Percentiles rank a stretch among this genome's conserved stretches.
Conservation (phyloP, 176 grass and related monocot species). For the Rhynchospora pubera region DNA sequence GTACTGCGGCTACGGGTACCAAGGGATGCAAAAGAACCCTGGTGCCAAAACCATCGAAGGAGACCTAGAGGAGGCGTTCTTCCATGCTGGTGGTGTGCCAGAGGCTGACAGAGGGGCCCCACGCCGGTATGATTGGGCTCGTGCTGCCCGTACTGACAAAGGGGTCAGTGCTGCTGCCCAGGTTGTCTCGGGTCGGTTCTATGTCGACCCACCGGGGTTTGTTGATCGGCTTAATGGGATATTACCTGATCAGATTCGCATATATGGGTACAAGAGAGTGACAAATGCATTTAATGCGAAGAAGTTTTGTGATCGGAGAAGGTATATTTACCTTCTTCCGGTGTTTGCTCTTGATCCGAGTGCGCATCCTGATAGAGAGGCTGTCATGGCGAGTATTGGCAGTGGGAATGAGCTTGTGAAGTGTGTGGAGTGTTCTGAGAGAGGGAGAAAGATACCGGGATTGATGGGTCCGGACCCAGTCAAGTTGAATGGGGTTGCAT, state of each 20-base stretch:
- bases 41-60: constrained; percentile 91
- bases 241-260: constrained; percentile 61
- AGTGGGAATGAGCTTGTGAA: constrained; percentile 62
- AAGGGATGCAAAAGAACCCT: constrained; percentile 98
- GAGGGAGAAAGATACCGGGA: constrained; percentile 75
- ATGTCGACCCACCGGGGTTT: constrained; percentile 64
- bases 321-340: constrained; percentile 83
- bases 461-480: constrained; percentile 46
- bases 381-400: constrained; percentile 66
- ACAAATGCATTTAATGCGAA: constrained; percentile 84
- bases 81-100: constrained; percentile 59
- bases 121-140: constrained; percentile 71
- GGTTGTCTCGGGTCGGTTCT: constrained; percentile 88
- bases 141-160: constrained; percentile 87
- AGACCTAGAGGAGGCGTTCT: constrained; percentile 91
- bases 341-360: constrained; percentile 71
- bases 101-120: constrained; percentile 50
- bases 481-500: constrained; percentile 11
- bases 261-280: constrained; percentile 71
- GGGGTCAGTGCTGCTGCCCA: constrained; percentile 82
- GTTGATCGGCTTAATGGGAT: constrained; percentile 60
- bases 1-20: constrained; percentile 87
- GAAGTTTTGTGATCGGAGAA: constrained; percentile 77
- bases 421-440: constrained; percentile 83
- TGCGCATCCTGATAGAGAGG: constrained; percentile 71